These are phyloP conservation scores for Ammopiptanthus mongolicus DNA, from an alignment of 306 rosid genomes.

Conservation along the genomic window DNA sequence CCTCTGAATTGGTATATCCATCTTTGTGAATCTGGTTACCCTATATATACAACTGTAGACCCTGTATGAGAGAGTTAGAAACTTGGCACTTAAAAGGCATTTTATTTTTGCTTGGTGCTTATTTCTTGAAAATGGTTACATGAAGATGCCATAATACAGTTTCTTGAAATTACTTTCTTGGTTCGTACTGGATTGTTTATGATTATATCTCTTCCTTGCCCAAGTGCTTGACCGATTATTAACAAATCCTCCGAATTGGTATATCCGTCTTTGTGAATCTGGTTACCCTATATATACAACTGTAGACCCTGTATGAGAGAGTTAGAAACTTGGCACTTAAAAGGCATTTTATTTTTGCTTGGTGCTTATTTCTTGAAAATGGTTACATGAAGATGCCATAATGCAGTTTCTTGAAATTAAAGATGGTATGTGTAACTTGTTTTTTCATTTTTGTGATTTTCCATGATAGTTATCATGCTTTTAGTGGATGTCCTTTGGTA, in stretches of 20 bases:
- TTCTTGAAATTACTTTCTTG: not conserved
- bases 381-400: not conserved
- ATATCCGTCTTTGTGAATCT: not conserved
- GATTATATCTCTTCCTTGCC: not conserved
- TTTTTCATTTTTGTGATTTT: not conserved
- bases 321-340: not conserved
- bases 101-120: not conserved
- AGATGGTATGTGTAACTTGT: not conserved
- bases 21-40: conserved; percentile 3
- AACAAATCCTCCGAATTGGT: conserved; percentile 6
- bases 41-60: conserved; percentile 5
- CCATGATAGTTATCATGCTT: conserved; percentile 13
- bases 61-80: not conserved
- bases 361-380: conserved; percentile 1
- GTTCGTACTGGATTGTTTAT: not conserved
- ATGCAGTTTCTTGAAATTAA: not conserved
- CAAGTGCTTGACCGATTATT: conserved; percentile 2
- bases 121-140: not conserved
- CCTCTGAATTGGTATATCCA: conserved; percentile 4
- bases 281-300: conserved; percentile 3
- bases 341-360: not conserved
- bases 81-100: not conserved
- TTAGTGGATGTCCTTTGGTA: not conserved
- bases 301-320: conserved; percentile 1
- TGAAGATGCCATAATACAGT: not conserved